Percentiles rank a stretch among this genome's conserved stretches.
phyloP scores from a whole-genome alignment of 2,329 filamentous ascomycete species.

The Botrytis aclada region DNA sequence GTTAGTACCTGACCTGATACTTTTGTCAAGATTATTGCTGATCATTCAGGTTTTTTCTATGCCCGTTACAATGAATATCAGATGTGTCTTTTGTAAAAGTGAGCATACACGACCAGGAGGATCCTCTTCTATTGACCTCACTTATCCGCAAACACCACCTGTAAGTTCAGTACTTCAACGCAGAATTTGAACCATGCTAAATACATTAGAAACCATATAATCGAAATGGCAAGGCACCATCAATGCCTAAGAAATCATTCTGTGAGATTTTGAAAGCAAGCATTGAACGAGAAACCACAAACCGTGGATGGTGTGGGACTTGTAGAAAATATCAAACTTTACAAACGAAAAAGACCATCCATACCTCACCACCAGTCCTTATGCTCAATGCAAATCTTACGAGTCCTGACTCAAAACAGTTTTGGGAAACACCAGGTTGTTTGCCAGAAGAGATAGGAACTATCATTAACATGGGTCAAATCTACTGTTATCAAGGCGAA shows the following conservation, averaged over 20 bases:
- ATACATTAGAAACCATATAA: slow-evolving; percentile 45
- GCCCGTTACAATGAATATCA: slow-evolving; percentile 68
- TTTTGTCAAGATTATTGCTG: slow-evolving; percentile 24
- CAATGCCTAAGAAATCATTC: slow-evolving; percentile 63
- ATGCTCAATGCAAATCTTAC: slow-evolving; percentile 81
- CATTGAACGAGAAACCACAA: slow-evolving; percentile 83
- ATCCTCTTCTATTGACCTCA: slow-evolving; percentile 79
- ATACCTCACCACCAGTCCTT: slow-evolving; percentile 77
- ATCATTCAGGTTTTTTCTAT: slow-evolving; percentile 59
- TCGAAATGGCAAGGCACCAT: slow-evolving; percentile 51
- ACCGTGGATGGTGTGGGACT: slow-evolving; percentile 87
- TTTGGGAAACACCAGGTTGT: slow-evolving; percentile 90
- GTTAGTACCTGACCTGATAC: slow-evolving; percentile 39
- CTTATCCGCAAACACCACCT: slow-evolving; percentile 59
- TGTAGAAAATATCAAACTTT: slow-evolving; percentile 91
- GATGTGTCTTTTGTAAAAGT: slow-evolving; percentile 82
- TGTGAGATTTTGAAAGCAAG: slow-evolving; percentile 90
- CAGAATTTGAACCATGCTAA: slow-evolving; percentile 21
- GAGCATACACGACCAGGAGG: slow-evolving; percentile 78
- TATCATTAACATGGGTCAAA: slow-evolving; percentile 84
- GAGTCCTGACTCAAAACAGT: slow-evolving; percentile 67
- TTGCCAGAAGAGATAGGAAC: slow-evolving; percentile 92
- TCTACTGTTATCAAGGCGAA: slow-evolving; percentile 92
- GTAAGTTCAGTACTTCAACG: slow-evolving; percentile 27
- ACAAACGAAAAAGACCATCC: slow-evolving; percentile 78